Base-by-base conservation (phyloP, 352 stramenopile genomes). In the Phytophthora sojae region DNA sequence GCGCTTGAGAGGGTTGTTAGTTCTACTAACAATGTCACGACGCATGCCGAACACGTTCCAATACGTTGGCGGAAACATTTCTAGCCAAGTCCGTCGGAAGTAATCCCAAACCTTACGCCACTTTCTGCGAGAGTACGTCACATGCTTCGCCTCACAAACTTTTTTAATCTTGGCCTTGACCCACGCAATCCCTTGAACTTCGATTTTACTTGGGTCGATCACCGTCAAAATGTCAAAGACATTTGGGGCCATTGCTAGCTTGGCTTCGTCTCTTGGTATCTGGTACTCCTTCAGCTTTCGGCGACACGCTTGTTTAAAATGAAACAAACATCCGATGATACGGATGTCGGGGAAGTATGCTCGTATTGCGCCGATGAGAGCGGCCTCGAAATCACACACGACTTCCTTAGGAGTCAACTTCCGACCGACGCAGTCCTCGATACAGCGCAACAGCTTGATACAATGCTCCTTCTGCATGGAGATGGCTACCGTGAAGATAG, bases 161-260 rank as follows among this genome's bases (percentile, higher is more conserved):
- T n/a, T n/a, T n/a, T n/a, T n/a, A n/a, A 64, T 57, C 45, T 64
- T 64, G 5, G 6, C 4, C 7, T 39, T 64, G 9, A 64, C 42
- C 57, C 57, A 64, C 3, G 39, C 17, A 9, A 64, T 42, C 5
- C 35, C 56, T 52, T 62, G 56, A 4, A 62, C 23, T 17, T 37
- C 45, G 14, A 64, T 56, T 47, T 64, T 64, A 14, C 9, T 35
- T 4, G 25, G 25, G 4, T 64, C n/a, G 15, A 62, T 55, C 3
- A 62, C 56, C 6, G 56, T 62, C 9, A 62, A 29, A 14, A 56
- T 54, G n/a, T 56, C 45, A 63, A 49, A 56, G 1, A 64, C 26
- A 30, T n/a, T 47, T 1, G 45, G 25, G 1, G 42, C 23, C 44
- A 64, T 64, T 17, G 57, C 44, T 23, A 64, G 2, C 29, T 56